Evolutionary conservation across 2,329 filamentous ascomycete genomes (phyloP), one percentile per base, ranked within the genome.

Genomic region (Penicillium sp.): DNA sequence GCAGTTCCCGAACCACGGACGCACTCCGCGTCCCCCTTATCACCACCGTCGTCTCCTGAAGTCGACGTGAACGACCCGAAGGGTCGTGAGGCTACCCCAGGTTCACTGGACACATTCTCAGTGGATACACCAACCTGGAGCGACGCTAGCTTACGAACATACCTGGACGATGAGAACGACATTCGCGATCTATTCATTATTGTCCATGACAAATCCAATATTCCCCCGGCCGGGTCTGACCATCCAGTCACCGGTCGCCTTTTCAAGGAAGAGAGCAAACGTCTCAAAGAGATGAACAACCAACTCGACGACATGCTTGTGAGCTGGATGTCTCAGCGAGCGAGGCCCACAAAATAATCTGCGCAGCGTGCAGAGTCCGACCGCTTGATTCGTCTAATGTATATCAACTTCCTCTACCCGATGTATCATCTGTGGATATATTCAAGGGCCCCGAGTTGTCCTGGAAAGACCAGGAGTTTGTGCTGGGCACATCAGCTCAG

Each of bases 121-220:
- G 78, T 81, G 23, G 64, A 66, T 13, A 80, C 82, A 17, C 81
- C 86, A 21, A 84, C 85, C 0, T 99, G 94, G 94, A 93, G 91
- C 56, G 93, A 97, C 70, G 81, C 85, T 49, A 90, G 86, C 62
- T 82, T 99, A 23, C 85, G 91, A 53, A 87, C 89, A 12, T 99
- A 97, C 74, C 88, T 97, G 64, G 93, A 97, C 60, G 91, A 94
- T 61, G 86, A 90, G 54, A 86, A 87, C 27, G 91, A 96, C 57
- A 91, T 99, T 60, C 85, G 90, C 44, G 93, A 99, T 68, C 83
- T 97, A 68, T 81, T 97, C 45, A 83, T 92, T 30, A 89, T 99
- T 54, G 91, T 99, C 23, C 92, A 96, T 68, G 92, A 97, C 73
- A 96, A 92, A 70, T 89, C 86, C 12, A 89, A 92, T 52, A 86